Base-by-base conservation (phyloP, 257 asterid genomes). In the Petunia axillaris region DNA sequence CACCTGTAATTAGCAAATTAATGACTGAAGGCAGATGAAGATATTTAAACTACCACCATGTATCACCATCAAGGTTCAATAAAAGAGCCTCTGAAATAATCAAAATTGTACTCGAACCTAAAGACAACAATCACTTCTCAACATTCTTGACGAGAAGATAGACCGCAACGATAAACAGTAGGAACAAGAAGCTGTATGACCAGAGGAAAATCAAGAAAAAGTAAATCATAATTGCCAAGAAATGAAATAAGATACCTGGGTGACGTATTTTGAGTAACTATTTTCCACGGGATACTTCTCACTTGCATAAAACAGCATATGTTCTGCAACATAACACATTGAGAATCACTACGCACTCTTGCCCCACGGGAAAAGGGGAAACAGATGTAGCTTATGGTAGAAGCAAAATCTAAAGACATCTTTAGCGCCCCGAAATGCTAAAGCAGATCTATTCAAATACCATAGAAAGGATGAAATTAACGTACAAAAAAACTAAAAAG, bases 251-350 rank as follows among this genome's bases (percentile, higher is more conserved):
- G 40, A 82, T 87, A 92, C 99, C 98, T 93, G 97, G 7, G 91
- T 89, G 71, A 95, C 92, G 89, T 89, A 96, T 83, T 87, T 90
- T 4, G 97, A 94, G 89, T 96, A 96, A 87, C 97, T 93, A 84
- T 94, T 97, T 85, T 96, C 99, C 91, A 82, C 55, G 1, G 97
- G 99, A 82, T 96, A 96, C 91, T 96, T 96, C 83, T 91, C 98
- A 82, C 98, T 96, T 46, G 99, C 97, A 86, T 90, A 96, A 85
- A 96, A 95, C 54, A 96, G 93, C 99, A 96, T 96, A 83, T 96
- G 99, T 81, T 93, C 99, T 96, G 96, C 76, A 88, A 84, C 40
- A 50, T 14, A 84, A 67, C n/a, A 58, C 41, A 83, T 60, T 36
- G 48, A 48, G 77, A 71, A 25, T 71, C 77, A 48, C 44, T 35